Conservation (phyloP, 352 stramenopile species). For the Globisporangium megalacanthum region DNA sequence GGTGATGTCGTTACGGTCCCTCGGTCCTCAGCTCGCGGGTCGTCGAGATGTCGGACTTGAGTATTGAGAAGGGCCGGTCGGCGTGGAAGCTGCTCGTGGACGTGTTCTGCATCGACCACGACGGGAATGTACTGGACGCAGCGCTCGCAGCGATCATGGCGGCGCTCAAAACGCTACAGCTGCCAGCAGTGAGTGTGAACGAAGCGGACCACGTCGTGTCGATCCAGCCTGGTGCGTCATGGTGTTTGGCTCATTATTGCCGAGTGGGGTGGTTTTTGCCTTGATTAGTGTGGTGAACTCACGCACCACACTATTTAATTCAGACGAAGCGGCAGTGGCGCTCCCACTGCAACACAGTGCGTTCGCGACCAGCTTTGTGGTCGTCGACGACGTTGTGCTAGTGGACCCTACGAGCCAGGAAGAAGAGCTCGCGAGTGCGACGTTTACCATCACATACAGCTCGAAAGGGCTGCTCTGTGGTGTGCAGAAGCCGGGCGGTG, state of each 20-base stretch:
- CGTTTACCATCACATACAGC: slow-evolving; percentile 67
- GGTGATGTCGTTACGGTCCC: background rate
- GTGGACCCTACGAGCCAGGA: slow-evolving; percentile 72
- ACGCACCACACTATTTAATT: background rate
- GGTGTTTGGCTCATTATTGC: background rate
- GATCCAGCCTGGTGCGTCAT: slow-evolving; percentile 40
- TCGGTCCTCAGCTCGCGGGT: slow-evolving; percentile 45
- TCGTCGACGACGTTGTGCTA: slow-evolving; percentile 50
- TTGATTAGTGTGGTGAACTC: background rate
- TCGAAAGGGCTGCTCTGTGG: slow-evolving; percentile 53
- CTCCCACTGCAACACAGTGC: slow-evolving; percentile 54
- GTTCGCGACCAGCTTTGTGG: slow-evolving; percentile 62
- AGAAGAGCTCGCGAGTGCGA: slow-evolving; percentile 47
- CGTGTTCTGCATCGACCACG: slow-evolving; percentile 76
- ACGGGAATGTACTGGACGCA: slow-evolving; percentile 76
- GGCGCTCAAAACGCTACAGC: slow-evolving; percentile 51
- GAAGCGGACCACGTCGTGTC: slow-evolving; percentile 68
- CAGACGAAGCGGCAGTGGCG: slow-evolving; percentile 42
- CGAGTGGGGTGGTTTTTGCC: background rate
- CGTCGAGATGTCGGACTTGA: slow-evolving; percentile 71
- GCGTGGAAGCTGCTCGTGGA: slow-evolving; percentile 82
- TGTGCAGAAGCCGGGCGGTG: slow-evolving; percentile 69
- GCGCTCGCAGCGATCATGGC: slow-evolving; percentile 67
- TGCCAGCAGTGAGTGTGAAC: slow-evolving; percentile 59
- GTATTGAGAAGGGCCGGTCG: slow-evolving; percentile 67